These are phyloP conservation scores for Iris pallida DNA, from an alignment of 116 monocot genomes.

Conservation along the genomic window DNA sequence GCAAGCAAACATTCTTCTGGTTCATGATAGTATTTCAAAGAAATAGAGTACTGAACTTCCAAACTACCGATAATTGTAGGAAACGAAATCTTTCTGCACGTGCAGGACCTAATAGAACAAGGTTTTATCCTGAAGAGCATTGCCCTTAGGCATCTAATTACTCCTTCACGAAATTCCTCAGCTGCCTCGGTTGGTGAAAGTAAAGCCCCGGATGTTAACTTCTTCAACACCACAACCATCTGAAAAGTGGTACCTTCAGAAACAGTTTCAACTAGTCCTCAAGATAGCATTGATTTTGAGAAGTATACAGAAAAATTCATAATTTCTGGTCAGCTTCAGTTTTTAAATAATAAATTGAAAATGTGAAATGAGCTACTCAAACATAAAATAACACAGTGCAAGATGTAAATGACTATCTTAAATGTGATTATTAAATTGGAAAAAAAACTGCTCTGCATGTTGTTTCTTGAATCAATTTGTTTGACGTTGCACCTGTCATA, in stretches of 20 bases:
- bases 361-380: no score
- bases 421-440: no score
- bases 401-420: no score
- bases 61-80: constrained; percentile 10
- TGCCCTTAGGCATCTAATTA: constrained; percentile 62
- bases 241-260: constrained; percentile 27
- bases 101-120: constrained; percentile 45
- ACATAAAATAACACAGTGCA: no score
- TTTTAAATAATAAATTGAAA: no score
- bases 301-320: background rate
- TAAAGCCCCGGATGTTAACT: constrained; percentile 70
- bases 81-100: constrained; percentile 40
- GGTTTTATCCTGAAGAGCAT: constrained; percentile 64
- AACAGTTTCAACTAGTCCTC: constrained; percentile 9
- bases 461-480: no score
- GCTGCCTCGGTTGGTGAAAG: constrained; percentile 70
- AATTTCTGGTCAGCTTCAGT: no score
- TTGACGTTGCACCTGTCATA: no score
- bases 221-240: constrained; percentile 85
- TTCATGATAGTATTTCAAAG: constrained; percentile 16
- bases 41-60: constrained; percentile 2
- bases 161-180: constrained; percentile 80
- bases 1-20: constrained; percentile 70
- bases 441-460: no score
- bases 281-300: background rate